A percentile compares a stretch with the other conserved stretches of the same genome.
Conservation (phyloP, 176 grass and related monocot genomes). For the Oropetium thomaeum region DNA sequence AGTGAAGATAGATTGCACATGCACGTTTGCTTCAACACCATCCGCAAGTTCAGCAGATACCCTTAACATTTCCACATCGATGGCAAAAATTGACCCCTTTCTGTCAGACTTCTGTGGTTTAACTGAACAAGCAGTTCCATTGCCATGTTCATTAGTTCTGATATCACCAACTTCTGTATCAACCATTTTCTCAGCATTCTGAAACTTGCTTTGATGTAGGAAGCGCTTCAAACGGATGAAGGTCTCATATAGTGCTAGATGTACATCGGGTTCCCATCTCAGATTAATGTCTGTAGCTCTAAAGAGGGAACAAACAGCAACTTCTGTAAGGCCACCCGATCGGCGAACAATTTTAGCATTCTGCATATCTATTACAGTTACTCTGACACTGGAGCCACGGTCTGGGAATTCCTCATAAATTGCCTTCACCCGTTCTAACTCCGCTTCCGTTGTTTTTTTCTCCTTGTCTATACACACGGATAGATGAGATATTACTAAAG, state of each 20-base stretch:
- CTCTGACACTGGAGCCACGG: constrained; percentile 54
- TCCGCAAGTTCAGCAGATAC: constrained; percentile 85
- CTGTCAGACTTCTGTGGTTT: constrained; percentile 50
- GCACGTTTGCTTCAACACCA: constrained; percentile 84
- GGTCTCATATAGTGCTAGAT: constrained; percentile 75
- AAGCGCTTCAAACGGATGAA: constrained; percentile 65
- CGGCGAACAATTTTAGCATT: constrained; percentile 90
- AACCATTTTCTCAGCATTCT: constrained; percentile 47
- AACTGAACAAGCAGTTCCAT: constrained; percentile 35
- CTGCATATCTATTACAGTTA: constrained; percentile 94
- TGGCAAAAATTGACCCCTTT: constrained; percentile 77
- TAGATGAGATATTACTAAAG: constrained; percentile 79
- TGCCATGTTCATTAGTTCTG: constrained; percentile 40
- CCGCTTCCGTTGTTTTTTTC: constrained; percentile 66
- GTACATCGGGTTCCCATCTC: constrained; percentile 90
- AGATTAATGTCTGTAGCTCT: constrained; percentile 86
- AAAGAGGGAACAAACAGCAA: constrained; percentile 75
- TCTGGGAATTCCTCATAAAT: constrained; percentile 67
- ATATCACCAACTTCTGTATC: constrained; percentile 36
- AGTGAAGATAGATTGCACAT: constrained; percentile 94
- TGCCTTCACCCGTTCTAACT: constrained; percentile 82
- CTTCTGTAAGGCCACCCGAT: constrained; percentile 62
- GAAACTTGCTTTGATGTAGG: constrained; percentile 55
- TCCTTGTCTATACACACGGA: constrained; percentile 79
- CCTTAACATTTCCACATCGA: constrained; percentile 87